Evolutionary conservation across 208 protist genomes (phyloP).

Genomic region (Leishmania turanica): DNA sequence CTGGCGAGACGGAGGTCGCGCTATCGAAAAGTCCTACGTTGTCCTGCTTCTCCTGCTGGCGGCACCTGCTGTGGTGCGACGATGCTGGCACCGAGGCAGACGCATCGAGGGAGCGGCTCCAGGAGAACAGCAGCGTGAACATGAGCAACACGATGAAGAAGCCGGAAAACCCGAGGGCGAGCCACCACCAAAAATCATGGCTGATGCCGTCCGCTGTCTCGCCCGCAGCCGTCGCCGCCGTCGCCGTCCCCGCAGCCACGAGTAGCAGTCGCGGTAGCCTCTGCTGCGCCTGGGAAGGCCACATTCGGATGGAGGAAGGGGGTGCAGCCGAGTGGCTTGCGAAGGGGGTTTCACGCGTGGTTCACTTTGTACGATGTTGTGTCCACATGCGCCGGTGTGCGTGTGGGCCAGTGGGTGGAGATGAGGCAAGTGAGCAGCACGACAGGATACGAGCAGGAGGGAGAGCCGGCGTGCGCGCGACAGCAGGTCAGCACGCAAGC

Average conservation of each 20-base stretch:
- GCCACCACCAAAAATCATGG: conserved; percentile 10
- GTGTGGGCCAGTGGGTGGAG: background rate
- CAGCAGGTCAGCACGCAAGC: too few relatives aligned
- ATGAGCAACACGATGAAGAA: background rate
- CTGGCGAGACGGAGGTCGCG: background rate
- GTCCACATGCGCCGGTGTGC: background rate
- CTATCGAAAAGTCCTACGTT: background rate
- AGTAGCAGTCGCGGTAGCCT: background rate
- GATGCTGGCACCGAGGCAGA: background rate
- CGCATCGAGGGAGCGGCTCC: background rate
- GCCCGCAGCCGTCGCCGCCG: background rate
- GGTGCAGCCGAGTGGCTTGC: background rate
- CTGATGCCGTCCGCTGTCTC: background rate
- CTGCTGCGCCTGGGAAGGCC: background rate
- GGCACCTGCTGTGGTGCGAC: background rate
- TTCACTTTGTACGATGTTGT: background rate
- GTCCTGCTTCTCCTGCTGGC: background rate
- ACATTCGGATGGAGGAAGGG: background rate
- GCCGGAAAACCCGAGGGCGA: conserved; percentile 7
- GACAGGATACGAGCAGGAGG: background rate
- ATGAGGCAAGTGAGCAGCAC: background rate
- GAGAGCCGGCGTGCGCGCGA: background rate
- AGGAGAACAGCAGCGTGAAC: background rate
- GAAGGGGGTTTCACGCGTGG: background rate
- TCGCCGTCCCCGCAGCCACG: background rate